A percentile compares a stretch with the other conserved stretches of the same genome.
These are phyloP conservation scores for Dryas integrifolia DNA, from an alignment of 331 rosid genomes.

Conservation along the genomic window DNA sequence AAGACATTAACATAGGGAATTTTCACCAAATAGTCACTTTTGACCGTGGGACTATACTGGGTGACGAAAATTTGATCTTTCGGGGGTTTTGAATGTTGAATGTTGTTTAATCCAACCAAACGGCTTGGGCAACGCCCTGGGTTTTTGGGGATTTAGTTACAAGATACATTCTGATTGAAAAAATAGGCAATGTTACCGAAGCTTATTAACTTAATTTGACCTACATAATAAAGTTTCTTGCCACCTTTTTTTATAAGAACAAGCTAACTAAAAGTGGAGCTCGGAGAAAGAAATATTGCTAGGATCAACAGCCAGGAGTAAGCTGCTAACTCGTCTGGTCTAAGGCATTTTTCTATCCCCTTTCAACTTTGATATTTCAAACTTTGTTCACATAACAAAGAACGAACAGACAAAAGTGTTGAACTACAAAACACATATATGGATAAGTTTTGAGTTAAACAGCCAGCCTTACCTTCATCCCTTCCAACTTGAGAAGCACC, in stretches of 20 bases:
- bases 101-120: no score
- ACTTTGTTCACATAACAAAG: not conserved
- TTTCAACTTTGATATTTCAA: not conserved
- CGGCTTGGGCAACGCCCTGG: no score
- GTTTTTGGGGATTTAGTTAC: no score
- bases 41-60: no score
- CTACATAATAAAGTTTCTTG: no score
- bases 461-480: slow-evolving; percentile 63
- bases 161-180: no score
- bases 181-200: no score
- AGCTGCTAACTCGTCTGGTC: not conserved
- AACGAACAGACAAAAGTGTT: not conserved
- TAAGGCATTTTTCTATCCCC: not conserved
- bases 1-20: no score
- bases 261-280: not conserved
- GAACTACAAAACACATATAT: not conserved
- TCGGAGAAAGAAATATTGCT: not conserved
- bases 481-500: slow-evolving; percentile 64
- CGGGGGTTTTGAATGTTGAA: no score
- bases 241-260: not conserved
- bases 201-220: no score
- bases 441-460: not conserved
- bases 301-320: not conserved
- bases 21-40: no score
- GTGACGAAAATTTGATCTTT: no score